phyloP scores from a whole-genome alignment of 441 rosid species.

The Erodium chrysanthum region DNA sequence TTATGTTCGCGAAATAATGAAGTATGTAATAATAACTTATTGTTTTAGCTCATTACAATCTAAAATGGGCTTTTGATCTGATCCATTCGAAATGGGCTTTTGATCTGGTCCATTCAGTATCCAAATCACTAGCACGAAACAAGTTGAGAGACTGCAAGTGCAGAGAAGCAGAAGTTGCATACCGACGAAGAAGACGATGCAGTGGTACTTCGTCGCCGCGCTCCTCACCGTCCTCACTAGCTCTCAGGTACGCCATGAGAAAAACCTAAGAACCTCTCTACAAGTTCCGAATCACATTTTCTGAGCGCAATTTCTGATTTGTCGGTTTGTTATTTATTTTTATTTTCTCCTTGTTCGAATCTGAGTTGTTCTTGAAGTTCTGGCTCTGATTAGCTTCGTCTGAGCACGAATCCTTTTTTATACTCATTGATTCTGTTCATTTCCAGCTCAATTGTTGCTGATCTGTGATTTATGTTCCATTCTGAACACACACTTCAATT shows the following conservation, averaged over 20 bases:
- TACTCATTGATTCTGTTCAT: neutral
- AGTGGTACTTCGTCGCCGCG: constrained; percentile 61
- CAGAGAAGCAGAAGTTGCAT: neutral
- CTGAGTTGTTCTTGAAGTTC: neutral
- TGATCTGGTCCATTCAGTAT: neutral
- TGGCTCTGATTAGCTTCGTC: neutral
- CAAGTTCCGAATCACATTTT: neutral
- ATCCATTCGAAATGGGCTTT: neutral
- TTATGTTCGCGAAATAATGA: too few species aligned
- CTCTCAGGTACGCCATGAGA: constrained; percentile 43
- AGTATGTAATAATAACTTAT: too few species aligned
- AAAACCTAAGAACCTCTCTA: constrained; percentile 2
- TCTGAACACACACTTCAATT: neutral
- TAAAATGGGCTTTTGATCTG: neutral
- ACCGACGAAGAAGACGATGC: constrained; percentile 20
- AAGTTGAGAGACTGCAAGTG: neutral
- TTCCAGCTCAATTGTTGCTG: neutral
- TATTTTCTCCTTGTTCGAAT: neutral
- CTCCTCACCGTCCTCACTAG: constrained; percentile 73
- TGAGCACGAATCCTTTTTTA: neutral
- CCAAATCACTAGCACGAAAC: neutral
- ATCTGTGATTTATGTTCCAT: neutral
- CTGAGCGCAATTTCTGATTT: neutral
- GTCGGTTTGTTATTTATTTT: neutral
- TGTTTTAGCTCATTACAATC: neutral